Evolutionary conservation across 2,329 filamentous ascomycete genomes (phyloP), one percentile per base, ranked within the genome.

Genomic region (Chrysoporthe deuterocubensis): DNA sequence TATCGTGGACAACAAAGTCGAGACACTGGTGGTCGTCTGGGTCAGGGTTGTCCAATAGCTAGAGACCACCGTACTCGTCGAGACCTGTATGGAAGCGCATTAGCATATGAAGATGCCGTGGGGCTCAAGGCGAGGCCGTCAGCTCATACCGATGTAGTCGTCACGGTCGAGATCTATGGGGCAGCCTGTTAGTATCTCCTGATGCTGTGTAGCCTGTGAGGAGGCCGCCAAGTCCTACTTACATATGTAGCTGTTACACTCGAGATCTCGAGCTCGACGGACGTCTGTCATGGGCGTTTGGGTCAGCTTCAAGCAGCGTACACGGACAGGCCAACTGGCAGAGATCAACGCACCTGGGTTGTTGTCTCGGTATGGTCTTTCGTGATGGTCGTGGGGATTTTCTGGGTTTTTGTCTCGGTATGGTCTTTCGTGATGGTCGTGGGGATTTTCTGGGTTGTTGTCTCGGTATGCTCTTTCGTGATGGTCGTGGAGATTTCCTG

Each of bases 41-140:
- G 52, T 64, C 40, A 48, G 14, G 26, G 62, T 64, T 21, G 52
- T 57, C 62, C 62, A 64, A 18, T 34, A 64, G n/a, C 62, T 64
- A 2, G 62, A 64, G 13, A 64, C 42, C 16, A 64, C 21, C 13
- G 54, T 64, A 40, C 54, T 57, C n/a, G 52, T 58, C 9, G 40
- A 32, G 34, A 56, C 50, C 62, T 64, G 46, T 13, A 32, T 2
- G 40, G 5, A 18, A 9, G 13, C 9, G 26, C 11, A 18, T 62
- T 52, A 64, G 48, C 21, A 56, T 34, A 7, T 18, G 11, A 32
- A n/a, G 16, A 26, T 26, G 26, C 26, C 26, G 26, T 26, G 26
- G 26, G 26, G 26, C 26, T 26, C 26, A 26, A 26, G 26, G 26
- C 26, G 26, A 26, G 26, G 26, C 26, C 26, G 26, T 2, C 26